Evolutionary conservation across 1,284 basidiomycete species (phyloP).

Genomic region (Ustilago cynodontis): DNA sequence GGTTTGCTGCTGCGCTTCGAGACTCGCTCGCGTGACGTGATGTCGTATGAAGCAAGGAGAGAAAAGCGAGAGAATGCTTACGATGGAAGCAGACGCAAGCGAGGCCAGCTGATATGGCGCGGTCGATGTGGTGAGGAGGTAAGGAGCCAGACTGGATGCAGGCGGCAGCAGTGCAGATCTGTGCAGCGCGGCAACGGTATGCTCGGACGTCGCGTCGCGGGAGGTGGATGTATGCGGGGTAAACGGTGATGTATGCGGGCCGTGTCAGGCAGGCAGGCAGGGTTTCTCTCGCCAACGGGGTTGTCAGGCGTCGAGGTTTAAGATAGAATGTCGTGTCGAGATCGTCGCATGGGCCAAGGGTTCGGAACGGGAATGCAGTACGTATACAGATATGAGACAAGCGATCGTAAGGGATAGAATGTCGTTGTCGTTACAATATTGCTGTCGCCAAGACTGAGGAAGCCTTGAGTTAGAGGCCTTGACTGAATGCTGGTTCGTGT

Average conservation of each 20-base stretch:
- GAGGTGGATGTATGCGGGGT: background rate
- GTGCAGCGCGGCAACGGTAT: background rate
- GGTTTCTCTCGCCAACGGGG: conserved; percentile 21
- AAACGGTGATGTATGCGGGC: background rate
- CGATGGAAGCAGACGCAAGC: background rate
- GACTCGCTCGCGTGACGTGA: conserved; percentile 3
- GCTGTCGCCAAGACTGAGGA: background rate
- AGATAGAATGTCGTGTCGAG: background rate
- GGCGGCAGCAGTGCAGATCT: conserved; percentile 1
- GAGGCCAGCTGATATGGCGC: conserved; percentile 2
- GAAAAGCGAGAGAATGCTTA: background rate
- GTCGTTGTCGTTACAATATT: background rate
- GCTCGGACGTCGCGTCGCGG: background rate
- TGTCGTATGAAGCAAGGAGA: background rate
- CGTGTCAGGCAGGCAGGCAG: background rate
- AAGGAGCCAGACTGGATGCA: background rate
- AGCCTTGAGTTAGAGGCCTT: background rate
- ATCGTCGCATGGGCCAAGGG: conserved; percentile 24
- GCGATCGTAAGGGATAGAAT: background rate
- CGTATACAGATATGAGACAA: conserved; percentile 2
- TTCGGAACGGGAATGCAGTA: conserved; percentile 35
- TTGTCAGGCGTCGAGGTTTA: conserved; percentile 3
- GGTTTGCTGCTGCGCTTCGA: conserved; percentile 4
- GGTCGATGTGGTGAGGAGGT: background rate
- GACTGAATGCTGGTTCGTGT: background rate